Evolutionary conservation across 2,329 filamentous ascomycete genomes (phyloP), one percentile per base, ranked within the genome.

Genomic region (Sclerotinia nivalis): DNA sequence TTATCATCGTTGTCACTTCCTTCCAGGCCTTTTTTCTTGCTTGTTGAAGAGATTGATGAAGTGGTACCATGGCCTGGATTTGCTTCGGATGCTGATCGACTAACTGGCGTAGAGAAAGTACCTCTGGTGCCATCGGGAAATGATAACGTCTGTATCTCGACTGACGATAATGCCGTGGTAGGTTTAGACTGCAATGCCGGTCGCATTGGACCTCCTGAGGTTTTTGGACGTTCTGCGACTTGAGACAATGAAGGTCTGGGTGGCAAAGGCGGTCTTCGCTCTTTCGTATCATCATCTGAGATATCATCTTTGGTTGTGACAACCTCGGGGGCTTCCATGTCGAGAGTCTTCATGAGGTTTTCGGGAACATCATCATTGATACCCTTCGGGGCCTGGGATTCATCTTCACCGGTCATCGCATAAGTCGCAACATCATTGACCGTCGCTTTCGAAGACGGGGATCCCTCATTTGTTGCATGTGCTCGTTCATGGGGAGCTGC

Each of bases 81-180:
- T 49, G 75, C 79, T 58, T 77, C 74, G 18, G 76, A 77, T 45
- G 74, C 73, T 13, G 76, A 70, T 65, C 76, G 74, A 70, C 72
- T 74, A 10, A 69, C 77, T 22, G 84, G 80, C 34, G 81, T 81
- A 22, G 82, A 80, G 75, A 91, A 90, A 1, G 87, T 89, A 50
- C 91, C 89, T 71, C 88, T 84, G 28, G 87, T 87, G 71, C 87
- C 88, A 78, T 93, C 91, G 15, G 88, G 88, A 72, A 91, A 90
- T 1, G 89, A 89, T 64, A 94, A 84, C 0, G 91, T 92, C 75
- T 93, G 91, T 69, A 94, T 90, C 74, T 95, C 93, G 72, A 93
- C 86, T 22, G 93, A 86, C 0, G 93, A 95, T 20, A 98, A 78
- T 13, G 93, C 93, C 0, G 93, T 97, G 4, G 94, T 97, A 61